Conservation (phyloP, 257 asterid species). For the Leptodermis oblonga region DNA sequence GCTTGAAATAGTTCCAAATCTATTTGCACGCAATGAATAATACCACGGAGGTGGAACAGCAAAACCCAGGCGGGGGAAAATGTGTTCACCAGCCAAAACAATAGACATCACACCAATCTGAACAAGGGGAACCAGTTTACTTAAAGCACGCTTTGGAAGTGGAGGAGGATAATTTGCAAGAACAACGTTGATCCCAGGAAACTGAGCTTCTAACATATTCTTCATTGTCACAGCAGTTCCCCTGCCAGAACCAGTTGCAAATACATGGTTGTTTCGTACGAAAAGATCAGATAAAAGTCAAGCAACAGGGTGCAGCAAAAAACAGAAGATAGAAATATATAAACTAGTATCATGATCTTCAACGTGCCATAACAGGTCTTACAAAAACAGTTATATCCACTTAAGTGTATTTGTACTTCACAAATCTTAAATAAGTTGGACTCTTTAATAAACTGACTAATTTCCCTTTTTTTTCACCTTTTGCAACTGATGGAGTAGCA, state of each 20-base stretch:
- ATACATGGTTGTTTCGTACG: neutral
- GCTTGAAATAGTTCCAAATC: conserved; percentile 86
- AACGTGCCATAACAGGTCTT: neutral
- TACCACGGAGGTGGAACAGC: conserved; percentile 89
- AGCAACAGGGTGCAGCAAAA: neutral
- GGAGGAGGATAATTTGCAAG: conserved; percentile 95
- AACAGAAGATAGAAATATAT: conserved; percentile 1
- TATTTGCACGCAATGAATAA: conserved; percentile 67
- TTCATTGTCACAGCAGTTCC: conserved; percentile 93
- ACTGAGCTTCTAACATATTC: conserved; percentile 80
- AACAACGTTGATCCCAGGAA: conserved; percentile 77
- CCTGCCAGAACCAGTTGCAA: conserved; percentile 39
- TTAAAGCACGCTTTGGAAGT: conserved; percentile 76
- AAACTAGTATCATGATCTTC: neutral
- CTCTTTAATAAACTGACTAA: too few relatives aligned
- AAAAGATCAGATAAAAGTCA: neutral
- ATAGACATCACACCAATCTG: conserved; percentile 80
- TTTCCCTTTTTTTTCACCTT: too few relatives aligned
- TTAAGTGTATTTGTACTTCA: too few relatives aligned
- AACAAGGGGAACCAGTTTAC: conserved; percentile 73
- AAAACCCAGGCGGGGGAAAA: conserved; percentile 71
- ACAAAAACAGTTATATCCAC: neutral
- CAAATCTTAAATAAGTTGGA: too few relatives aligned
- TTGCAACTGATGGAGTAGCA: too few relatives aligned
- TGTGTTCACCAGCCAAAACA: conserved; percentile 80